Conservation (phyloP, 441 rosid species). For the Eruca vesicaria region DNA sequence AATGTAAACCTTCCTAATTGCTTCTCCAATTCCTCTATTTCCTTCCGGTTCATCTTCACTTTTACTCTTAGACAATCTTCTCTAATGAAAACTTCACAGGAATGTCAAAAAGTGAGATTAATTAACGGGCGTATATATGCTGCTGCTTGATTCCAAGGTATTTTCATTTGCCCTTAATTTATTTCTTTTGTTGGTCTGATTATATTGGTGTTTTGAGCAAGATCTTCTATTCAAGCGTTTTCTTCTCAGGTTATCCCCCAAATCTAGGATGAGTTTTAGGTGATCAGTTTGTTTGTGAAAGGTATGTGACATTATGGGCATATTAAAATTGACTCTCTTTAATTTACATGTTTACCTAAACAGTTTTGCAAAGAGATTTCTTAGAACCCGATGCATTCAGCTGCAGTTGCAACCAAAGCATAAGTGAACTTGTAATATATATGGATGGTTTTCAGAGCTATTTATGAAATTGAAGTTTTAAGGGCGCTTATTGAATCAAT, state of each 20-base stretch:
- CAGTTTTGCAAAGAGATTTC: background rate
- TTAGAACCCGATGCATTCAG: background rate
- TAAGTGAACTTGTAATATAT: background rate
- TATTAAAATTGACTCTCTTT: background rate
- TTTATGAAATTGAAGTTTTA: background rate
- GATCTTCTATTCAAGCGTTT: background rate
- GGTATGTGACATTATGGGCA: background rate
- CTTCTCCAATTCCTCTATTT: background rate
- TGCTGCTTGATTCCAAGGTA: too few species aligned
- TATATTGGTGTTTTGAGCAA: too few species aligned
- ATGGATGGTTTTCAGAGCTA: background rate
- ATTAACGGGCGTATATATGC: too few species aligned
- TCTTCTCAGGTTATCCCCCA: background rate
- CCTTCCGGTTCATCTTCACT: background rate
- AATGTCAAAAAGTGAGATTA: too few species aligned
- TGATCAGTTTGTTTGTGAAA: background rate
- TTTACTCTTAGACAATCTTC: too few species aligned
- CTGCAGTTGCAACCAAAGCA: too few species aligned
- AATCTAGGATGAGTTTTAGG: background rate
- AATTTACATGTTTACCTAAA: background rate
- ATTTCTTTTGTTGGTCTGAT: background rate
- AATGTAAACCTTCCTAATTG: too few species aligned
- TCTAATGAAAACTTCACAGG: too few species aligned
- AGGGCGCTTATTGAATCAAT: background rate
- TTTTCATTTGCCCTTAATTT: background rate